Evolutionary conservation across 2,329 filamentous ascomycete genomes (phyloP).

Genomic region (Curvularia spicifera): DNA sequence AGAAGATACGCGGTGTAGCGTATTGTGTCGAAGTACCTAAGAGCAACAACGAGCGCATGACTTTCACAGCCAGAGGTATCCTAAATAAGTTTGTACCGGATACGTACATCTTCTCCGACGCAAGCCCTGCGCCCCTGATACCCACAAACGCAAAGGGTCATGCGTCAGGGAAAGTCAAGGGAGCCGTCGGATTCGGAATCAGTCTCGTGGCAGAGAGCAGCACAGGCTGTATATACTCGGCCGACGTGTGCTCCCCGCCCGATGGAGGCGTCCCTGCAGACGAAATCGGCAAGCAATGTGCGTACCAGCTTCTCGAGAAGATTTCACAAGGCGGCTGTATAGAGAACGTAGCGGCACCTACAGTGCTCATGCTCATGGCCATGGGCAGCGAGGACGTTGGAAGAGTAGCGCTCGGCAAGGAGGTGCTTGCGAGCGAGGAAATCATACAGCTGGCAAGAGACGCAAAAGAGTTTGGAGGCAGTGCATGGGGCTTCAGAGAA

Average conservation of each 20-base stretch:
- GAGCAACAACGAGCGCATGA: slow-evolving; percentile 94
- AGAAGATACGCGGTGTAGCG: slow-evolving; percentile 88
- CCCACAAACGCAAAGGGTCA: slow-evolving; percentile 74
- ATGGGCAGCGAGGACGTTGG: slow-evolving; percentile 98
- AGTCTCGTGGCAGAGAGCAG: slow-evolving; percentile 92
- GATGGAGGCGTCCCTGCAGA: slow-evolving; percentile 84
- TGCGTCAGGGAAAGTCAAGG: slow-evolving; percentile 59
- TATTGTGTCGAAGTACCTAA: slow-evolving; percentile 92
- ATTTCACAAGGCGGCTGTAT: slow-evolving; percentile 85
- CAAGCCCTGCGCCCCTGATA: slow-evolving; percentile 65
- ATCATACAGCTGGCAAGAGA: slow-evolving; percentile 83
- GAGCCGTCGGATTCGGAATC: slow-evolving; percentile 90
- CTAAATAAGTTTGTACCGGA: slow-evolving; percentile 84
- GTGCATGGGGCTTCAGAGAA: slow-evolving; percentile 84
- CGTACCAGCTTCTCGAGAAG: slow-evolving; percentile 84
- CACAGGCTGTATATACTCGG: slow-evolving; percentile 83
- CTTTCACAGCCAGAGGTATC: slow-evolving; percentile 84
- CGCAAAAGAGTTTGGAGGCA: slow-evolving; percentile 84
- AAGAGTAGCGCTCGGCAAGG: slow-evolving; percentile 78
- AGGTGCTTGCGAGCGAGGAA: slow-evolving; percentile 81
- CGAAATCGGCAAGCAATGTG: slow-evolving; percentile 86
- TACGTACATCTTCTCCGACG: slow-evolving; percentile 83
- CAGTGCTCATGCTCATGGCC: slow-evolving; percentile 87
- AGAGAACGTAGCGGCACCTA: slow-evolving; percentile 71
- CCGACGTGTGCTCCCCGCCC: slow-evolving; percentile 77